phyloP scores from a whole-genome alignment of 129 eudicot species.

The Erigeron canadensis region DNA sequence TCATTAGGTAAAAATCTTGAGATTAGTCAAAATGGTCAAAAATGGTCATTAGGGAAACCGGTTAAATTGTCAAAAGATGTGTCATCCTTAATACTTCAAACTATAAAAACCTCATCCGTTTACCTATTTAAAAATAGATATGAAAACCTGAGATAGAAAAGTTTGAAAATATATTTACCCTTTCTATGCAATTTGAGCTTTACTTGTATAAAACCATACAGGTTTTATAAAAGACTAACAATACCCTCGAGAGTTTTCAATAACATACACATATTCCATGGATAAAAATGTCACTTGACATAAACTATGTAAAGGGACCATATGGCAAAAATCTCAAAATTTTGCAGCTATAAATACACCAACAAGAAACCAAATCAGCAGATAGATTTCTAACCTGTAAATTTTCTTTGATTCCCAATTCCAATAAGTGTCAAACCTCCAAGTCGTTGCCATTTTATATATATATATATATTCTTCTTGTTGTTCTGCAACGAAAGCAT shows the following conservation, averaged over 20 bases:
- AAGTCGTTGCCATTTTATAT: constrained; percentile 5
- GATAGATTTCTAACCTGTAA: constrained; percentile 18
- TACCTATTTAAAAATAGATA: too few relatives aligned
- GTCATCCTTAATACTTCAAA: too few relatives aligned
- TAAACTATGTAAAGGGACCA: background rate
- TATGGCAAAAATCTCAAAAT: constrained; percentile 16
- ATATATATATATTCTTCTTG: constrained; percentile 9
- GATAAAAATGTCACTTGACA: constrained; percentile 28
- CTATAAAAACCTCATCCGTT: too few relatives aligned
- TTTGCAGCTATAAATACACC: constrained; percentile 53
- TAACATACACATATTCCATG: background rate
- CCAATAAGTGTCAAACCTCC: constrained; percentile 24
- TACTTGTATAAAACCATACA: background rate
- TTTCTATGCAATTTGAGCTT: background rate
- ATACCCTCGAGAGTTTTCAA: background rate
- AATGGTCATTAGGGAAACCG: too few relatives aligned
- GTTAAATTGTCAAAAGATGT: too few relatives aligned
- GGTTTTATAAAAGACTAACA: background rate
- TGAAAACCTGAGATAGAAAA: background rate
- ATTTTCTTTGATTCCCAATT: constrained; percentile 30
- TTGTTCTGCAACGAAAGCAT: constrained; percentile 16
- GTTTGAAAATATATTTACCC: background rate
- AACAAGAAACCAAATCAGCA: constrained; percentile 28
- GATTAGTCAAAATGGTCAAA: too few relatives aligned
- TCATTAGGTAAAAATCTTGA: too few relatives aligned